Evolutionary conservation across 352 stramenopile species (phyloP), one percentile per base, ranked within the genome.

Genomic region (Phytophthora megakarya): DNA sequence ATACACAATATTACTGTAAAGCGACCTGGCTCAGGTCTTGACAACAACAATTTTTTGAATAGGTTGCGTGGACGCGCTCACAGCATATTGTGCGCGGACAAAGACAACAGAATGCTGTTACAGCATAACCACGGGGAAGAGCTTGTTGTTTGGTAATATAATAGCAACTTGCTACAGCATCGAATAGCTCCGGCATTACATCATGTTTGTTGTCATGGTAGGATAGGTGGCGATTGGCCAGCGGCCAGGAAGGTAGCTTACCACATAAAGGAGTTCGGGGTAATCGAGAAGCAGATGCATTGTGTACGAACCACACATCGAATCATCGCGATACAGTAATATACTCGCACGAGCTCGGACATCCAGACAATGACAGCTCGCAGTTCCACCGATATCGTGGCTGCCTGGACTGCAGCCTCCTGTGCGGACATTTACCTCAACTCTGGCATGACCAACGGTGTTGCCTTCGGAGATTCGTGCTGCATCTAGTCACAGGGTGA

Each of bases 301-400:
- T n/a, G n/a, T n/a, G n/a, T n/a, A n/a, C n/a, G n/a, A n/a, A 28
- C 6, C 42, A 22, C 21, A 7, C 23, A 9, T 18, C 33, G 43
- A 8, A 38, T 23, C 8, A 51, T 25, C 26, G 3, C 12, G 25
- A 38, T 51, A 25, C 3, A 9, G 1, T 38, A 23, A 51, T 40
- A 7, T 75, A 78, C 64, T 52, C 65, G 15, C 72, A 78, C 57
- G 54, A 59, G 25, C 61, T 80, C 32, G 69, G 69, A 16, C 73
- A 81, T 50, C 42, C 60, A 1, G 33, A 43, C 26, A 60, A 61
- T 6, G 65, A 69, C 48, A 60, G 30, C 30, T 35, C 55, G 4
- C 22, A 61, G 37, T 74, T 65, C n/a, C 59, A 79, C 67, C 2
- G 53, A 63, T 21, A 75, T 79, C 42, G 71, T 45, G 26, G 66